Evolutionary conservation across 1,284 basidiomycete species (phyloP).

Genomic region (Schizophyllum amplum): DNA sequence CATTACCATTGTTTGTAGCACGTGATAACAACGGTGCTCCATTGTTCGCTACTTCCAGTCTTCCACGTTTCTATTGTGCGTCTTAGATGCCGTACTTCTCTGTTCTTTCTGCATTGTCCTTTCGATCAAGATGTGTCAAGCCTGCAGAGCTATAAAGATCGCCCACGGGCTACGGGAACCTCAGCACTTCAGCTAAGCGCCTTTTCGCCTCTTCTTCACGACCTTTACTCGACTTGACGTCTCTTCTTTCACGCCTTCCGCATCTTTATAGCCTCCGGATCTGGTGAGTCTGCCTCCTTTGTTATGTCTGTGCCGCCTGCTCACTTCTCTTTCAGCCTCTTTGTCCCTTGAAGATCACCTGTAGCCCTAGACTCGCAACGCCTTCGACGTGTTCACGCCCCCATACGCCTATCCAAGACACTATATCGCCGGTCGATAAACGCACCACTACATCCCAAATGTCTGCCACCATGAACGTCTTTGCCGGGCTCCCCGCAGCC

Average conservation of each 20-base stretch:
- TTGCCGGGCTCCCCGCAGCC: neutral
- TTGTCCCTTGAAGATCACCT: neutral
- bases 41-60: neutral
- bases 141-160: neutral
- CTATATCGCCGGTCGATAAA: neutral
- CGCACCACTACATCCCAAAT: neutral
- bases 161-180: neutral
- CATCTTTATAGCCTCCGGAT: neutral
- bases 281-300: neutral
- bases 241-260: neutral
- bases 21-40: neutral
- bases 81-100: neutral
- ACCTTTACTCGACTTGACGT: neutral
- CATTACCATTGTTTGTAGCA: neutral
- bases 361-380: neutral
- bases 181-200: neutral
- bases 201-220: neutral
- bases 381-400: neutral
- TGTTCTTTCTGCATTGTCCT: neutral
- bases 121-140: neutral
- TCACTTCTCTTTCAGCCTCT: neutral
- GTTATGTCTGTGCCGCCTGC: neutral
- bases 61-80: neutral
- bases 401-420: neutral
- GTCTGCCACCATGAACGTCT: neutral